Conservation (phyloP, 2,329 filamentous ascomycete genomes). For the Penicillium sumatraense region DNA sequence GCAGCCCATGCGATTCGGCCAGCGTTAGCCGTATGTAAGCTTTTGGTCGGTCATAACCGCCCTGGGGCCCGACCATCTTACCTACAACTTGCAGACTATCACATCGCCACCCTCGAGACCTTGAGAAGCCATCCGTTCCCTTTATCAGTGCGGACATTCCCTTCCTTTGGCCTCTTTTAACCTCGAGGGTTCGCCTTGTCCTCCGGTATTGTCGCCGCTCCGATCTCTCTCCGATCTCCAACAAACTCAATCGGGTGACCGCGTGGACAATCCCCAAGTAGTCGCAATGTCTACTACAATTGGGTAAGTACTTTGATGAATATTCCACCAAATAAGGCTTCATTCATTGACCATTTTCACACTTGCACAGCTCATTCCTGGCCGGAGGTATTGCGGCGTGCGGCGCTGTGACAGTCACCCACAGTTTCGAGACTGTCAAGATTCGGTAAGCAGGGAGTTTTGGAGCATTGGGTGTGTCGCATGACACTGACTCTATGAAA, state of each 20-base stretch:
- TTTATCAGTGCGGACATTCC: neutral
- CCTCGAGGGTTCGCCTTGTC: neutral
- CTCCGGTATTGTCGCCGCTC: slow-evolving; percentile 13
- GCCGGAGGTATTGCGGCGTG: slow-evolving; percentile 96
- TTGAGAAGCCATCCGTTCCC: neutral
- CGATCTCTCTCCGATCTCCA: slow-evolving; percentile 24
- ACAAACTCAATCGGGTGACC: slow-evolving; percentile 1
- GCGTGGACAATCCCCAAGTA: neutral
- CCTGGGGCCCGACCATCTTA: slow-evolving; percentile 12
- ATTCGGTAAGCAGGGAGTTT: slow-evolving; percentile 69
- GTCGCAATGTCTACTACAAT: slow-evolving; percentile 59
- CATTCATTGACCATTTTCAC: slow-evolving; percentile 15
- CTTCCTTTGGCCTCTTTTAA: neutral
- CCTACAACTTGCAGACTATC: neutral
- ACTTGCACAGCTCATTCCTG: slow-evolving; percentile 73
- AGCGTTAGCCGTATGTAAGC: slow-evolving; percentile 26
- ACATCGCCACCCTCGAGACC: neutral
- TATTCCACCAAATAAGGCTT: neutral
- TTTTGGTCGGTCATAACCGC: slow-evolving; percentile 19
- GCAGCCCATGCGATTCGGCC: slow-evolving; percentile 15
- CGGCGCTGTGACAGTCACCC: slow-evolving; percentile 94
- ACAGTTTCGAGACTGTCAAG: slow-evolving; percentile 98
- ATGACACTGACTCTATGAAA: slow-evolving; percentile 40
- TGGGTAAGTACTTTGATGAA: slow-evolving; percentile 43
- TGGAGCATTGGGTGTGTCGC: neutral